phyloP scores from a whole-genome alignment of 768 basidiomycete genomes.

The Mycena capillaripes region DNA sequence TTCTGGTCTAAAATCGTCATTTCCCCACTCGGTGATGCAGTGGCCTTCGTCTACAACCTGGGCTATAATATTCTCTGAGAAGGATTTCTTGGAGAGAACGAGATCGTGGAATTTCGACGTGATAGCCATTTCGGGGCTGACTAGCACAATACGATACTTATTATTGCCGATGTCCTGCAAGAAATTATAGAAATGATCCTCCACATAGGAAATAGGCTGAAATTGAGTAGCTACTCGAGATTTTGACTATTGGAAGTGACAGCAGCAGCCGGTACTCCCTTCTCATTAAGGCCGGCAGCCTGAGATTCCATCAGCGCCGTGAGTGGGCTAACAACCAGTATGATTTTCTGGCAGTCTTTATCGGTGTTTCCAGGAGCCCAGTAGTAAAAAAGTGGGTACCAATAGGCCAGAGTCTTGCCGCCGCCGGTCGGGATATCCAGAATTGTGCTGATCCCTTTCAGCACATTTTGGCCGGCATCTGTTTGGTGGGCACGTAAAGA shows the following conservation, averaged over 20 bases:
- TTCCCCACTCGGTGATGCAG: constrained; percentile 34
- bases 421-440: constrained; percentile 34
- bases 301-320: constrained; percentile 28
- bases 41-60: no score
- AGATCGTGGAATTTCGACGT: not conserved
- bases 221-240: not conserved
- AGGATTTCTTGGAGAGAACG: no score
- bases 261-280: constrained; percentile 16
- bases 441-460: constrained; percentile 10
- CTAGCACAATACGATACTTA: constrained; percentile 30
- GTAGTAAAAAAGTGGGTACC: constrained; percentile 33
- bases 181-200: not conserved
- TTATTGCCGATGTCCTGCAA: not conserved
- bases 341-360: constrained; percentile 22
- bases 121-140: constrained; percentile 30
- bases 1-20: constrained; percentile 28
- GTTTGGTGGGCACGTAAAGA: constrained; percentile 6
- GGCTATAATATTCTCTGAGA: no score
- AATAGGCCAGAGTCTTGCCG: constrained; percentile 37
- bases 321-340: constrained; percentile 32
- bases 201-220: not conserved
- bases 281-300: not conserved
- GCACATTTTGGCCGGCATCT: constrained; percentile 9
- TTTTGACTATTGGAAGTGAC: not conserved
- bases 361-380: constrained; percentile 22